Evolutionary conservation across 1,284 basidiomycete species (phyloP), one percentile per base, ranked within the genome.

Genomic region (Ustilago crameri): DNA sequence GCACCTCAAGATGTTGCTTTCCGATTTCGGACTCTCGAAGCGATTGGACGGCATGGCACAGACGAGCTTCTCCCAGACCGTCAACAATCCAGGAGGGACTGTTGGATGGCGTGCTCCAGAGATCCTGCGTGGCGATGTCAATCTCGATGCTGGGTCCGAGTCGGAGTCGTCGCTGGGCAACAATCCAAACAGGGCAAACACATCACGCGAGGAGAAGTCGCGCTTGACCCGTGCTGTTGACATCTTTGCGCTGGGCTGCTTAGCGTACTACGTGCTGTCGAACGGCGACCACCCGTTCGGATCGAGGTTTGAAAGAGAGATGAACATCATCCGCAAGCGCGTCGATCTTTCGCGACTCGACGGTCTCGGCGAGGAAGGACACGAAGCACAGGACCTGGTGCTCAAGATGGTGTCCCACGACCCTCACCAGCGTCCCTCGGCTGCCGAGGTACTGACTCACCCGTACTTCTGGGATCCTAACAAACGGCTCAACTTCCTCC

Each of bases 401-500:
- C 50, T 58, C 34, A 59, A 57, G 50, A 81, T 82, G 80, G 74
- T 82, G 43, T 55, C 58, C 14, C 58, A 61, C 26, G 73, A 78
- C 5, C 71, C 81, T 20, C 52, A 59, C 4, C 51, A 57, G 5
- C 94, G 95, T 74, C 95, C 95, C 0, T 91, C 93, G 66, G 96
- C 95, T 3, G 88, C 88, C 12, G 89, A 89, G 34, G 93, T 92
- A 81, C 86, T 98, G 18, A 86, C 91, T 23, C 95, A 98, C 84
- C 95, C 95, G 0, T 96, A 93, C 87, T 99, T 98, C 86, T 99
- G 95, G 96, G 90, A 92, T 63, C 86, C 94, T 0, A 89, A 88
- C 14, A 90, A 91, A 72, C 88, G 95, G 34, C 86, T 99, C 3
- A 90, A 88, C 46, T 99, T 98, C 88, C 86, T 99, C 15, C 95